These are phyloP conservation scores for Suhomyces sp. DNA, from an alignment of 805 yeast genomes.

Conservation along the genomic window DNA sequence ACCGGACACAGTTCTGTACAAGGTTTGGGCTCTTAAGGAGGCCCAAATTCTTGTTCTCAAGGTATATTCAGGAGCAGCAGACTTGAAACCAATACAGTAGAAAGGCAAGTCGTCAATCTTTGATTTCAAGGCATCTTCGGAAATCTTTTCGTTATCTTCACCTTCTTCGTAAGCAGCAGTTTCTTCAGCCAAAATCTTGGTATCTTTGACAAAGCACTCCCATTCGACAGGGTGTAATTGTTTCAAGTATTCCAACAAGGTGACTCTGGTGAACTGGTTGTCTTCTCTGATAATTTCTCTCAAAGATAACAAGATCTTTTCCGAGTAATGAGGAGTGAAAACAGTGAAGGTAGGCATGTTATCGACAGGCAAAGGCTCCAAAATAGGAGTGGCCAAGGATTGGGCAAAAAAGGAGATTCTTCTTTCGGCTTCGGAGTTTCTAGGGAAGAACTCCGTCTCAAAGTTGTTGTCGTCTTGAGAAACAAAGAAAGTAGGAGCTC, in stretches of 20 bases:
- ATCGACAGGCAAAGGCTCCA: slow-evolving; percentile 98
- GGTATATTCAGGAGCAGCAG: slow-evolving; percentile 96
- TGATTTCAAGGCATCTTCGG: slow-evolving; percentile 66
- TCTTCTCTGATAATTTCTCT: slow-evolving; percentile 97
- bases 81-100: slow-evolving; percentile 94
- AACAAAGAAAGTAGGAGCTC: slow-evolving; percentile 98
- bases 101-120: slow-evolving; percentile 91
- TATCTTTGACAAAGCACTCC: slow-evolving; percentile 96
- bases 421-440: slow-evolving; percentile 97
- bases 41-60: slow-evolving; percentile 98
- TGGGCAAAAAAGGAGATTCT: slow-evolving; percentile 99
- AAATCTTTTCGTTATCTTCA: slow-evolving; percentile 38
- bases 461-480: slow-evolving; percentile 95
- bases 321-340: slow-evolving; percentile 92
- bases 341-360: slow-evolving; percentile 99
- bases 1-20: slow-evolving; percentile 96
- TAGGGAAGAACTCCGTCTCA: slow-evolving; percentile 96
- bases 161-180: slow-evolving; percentile 75
- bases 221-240: slow-evolving; percentile 96
- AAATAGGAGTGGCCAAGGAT: slow-evolving; percentile 96
- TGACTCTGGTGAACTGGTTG: slow-evolving; percentile 93
- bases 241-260: slow-evolving; percentile 88
- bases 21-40: slow-evolving; percentile 91
- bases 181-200: slow-evolving; percentile 92
- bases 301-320: slow-evolving; percentile 87